These are phyloP conservation scores for Fragaria ananassa DNA, from an alignment of 306 rosid genomes.

Conservation along the genomic window DNA sequence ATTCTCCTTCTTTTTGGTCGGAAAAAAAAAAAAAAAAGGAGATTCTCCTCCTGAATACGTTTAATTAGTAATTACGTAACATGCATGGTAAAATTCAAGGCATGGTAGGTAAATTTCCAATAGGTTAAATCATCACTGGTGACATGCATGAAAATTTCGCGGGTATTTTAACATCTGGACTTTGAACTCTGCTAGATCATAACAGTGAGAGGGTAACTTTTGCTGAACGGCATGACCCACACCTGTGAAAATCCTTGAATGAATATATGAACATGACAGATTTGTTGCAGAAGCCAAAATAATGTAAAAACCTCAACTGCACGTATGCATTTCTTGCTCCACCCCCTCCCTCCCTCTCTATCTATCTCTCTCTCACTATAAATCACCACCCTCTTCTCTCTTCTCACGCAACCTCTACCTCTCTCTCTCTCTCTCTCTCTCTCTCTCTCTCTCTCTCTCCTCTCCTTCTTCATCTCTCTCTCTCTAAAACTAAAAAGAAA, in stretches of 20 bases:
- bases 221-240: slow-evolving; percentile 4
- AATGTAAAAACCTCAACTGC: background rate
- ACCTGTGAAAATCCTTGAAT: background rate
- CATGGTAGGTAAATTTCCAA: too few relatives aligned
- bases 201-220: background rate
- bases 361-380: background rate
- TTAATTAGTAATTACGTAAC: background rate
- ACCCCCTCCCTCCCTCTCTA: background rate
- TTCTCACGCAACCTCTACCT: slow-evolving; percentile 20
- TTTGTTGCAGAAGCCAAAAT: background rate
- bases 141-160: background rate
- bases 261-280: background rate
- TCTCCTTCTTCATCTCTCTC: background rate
- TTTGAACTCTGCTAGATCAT: background rate
- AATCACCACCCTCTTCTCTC: slow-evolving; percentile 7
- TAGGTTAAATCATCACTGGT: background rate
- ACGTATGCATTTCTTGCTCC: slow-evolving; percentile 28
- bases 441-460: background rate
- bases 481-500: background rate
- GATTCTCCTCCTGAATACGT: too few relatives aligned
- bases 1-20: too few relatives aligned
- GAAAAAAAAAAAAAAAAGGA: too few relatives aligned
- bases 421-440: background rate
- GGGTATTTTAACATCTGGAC: background rate
- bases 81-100: too few relatives aligned